Evolutionary conservation across 495 filamentous ascomycete genomes (phyloP).

Genomic region (Neurospora hispaniola): DNA sequence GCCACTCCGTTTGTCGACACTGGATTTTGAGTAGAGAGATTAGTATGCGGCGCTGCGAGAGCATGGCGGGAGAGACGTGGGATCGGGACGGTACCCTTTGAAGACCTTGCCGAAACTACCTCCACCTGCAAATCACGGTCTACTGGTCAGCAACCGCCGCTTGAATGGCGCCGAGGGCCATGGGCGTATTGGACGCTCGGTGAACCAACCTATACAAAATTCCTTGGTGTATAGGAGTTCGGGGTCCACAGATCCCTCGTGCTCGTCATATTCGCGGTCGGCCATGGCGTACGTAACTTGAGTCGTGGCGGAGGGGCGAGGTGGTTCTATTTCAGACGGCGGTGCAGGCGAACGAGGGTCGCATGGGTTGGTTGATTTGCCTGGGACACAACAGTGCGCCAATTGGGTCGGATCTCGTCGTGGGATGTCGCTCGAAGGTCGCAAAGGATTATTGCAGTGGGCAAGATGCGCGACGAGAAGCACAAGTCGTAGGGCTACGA

Average conservation of each 20-base stretch:
- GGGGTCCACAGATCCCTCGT: slow-evolving; percentile 53
- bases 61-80: not conserved
- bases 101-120: slow-evolving; percentile 94
- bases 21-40: slow-evolving; percentile 23
- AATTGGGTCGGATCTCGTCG: not conserved
- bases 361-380: not conserved
- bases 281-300: slow-evolving; percentile 21
- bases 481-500: not conserved
- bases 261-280: slow-evolving; percentile 31
- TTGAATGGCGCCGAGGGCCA: not conserved
- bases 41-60: slow-evolving; percentile 11
- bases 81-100: slow-evolving; percentile 58
- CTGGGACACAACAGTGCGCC: not conserved
- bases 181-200: not conserved
- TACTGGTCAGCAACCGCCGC: not conserved
- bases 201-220: slow-evolving; percentile 71
- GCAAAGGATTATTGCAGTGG: not conserved
- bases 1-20: slow-evolving; percentile 74
- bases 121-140: slow-evolving; percentile 39
- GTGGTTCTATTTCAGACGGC: not conserved
- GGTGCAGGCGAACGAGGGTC: not conserved
- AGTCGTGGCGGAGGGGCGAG: not conserved
- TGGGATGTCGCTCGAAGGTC: not conserved
- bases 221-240: slow-evolving; percentile 87
- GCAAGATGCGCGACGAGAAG: not conserved